These are phyloP conservation scores for Nitzschia sp. DNA, from an alignment of 108 stramenopile species.

Conservation along the genomic window DNA sequence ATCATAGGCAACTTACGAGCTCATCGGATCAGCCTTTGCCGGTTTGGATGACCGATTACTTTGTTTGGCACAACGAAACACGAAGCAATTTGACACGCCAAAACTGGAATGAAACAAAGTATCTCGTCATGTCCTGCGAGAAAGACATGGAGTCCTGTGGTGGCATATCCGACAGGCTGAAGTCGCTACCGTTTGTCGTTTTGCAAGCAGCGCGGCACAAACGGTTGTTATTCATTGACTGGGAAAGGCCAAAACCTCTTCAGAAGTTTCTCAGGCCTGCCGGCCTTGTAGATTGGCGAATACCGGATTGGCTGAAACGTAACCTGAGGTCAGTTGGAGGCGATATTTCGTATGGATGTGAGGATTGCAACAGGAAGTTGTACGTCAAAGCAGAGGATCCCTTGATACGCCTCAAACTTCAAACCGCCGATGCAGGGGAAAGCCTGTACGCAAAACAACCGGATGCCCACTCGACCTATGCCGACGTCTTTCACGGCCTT, in stretches of 20 bases:
- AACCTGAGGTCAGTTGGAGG: background rate
- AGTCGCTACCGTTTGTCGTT: slow-evolving; percentile 37
- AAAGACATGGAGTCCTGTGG: slow-evolving; percentile 23
- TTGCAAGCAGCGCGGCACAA: slow-evolving; percentile 28
- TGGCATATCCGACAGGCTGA: slow-evolving; percentile 49
- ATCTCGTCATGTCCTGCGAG: slow-evolving; percentile 41
- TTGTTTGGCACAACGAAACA: slow-evolving; percentile 41
- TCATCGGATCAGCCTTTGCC: slow-evolving; percentile 23
- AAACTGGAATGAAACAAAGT: slow-evolving; percentile 38
- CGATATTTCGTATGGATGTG: background rate
- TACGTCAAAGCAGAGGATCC: background rate
- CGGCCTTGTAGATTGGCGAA: slow-evolving; percentile 41
- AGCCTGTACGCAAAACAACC: slow-evolving; percentile 9
- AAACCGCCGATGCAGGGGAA: slow-evolving; percentile 35
- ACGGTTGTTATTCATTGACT: slow-evolving; percentile 48
- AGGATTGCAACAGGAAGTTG: background rate
- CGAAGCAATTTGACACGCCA: background rate
- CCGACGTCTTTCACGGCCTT: slow-evolving; percentile 31
- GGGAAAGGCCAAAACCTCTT: slow-evolving; percentile 43
- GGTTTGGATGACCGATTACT: slow-evolving; percentile 51
- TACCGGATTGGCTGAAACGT: slow-evolving; percentile 20
- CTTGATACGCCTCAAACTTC: slow-evolving; percentile 1
- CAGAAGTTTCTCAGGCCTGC: slow-evolving; percentile 55
- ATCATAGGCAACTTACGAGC: background rate
- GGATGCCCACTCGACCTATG: slow-evolving; percentile 17